Conservation (phyloP, 1,284 basidiomycete species). For the Ceratobasidium sp. region DNA sequence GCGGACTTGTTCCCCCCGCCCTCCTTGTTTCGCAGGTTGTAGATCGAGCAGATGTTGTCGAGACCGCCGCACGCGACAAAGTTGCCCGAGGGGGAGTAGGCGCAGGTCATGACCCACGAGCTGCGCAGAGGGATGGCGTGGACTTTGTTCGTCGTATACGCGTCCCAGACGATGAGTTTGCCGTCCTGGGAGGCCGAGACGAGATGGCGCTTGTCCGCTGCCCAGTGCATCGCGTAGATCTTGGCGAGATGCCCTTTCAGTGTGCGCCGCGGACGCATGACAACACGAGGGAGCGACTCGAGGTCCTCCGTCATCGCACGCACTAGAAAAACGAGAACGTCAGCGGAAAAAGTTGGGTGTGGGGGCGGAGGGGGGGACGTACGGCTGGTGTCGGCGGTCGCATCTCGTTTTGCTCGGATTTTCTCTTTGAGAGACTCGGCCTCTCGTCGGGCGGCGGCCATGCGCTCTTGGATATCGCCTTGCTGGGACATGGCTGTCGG, state of each 20-base stretch:
- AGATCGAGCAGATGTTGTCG: conserved; percentile 99
- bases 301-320: conserved; percentile 97
- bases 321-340: conserved; percentile 63
- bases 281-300: conserved; percentile 92
- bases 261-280: conserved; percentile 94
- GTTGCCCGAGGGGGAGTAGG: conserved; percentile 96
- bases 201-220: conserved; percentile 94
- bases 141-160: conserved; percentile 99
- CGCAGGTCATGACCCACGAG: conserved; percentile 99
- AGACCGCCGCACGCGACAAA: conserved; percentile 98
- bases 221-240: conserved; percentile 99
- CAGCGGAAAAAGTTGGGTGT: conserved; percentile 44
- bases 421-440: conserved; percentile 98
- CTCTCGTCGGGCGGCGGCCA: conserved; percentile 95
- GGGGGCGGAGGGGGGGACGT: conserved; percentile 59
- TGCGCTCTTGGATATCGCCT: conserved; percentile 90
- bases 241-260: conserved; percentile 98
- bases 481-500: conserved; percentile 75
- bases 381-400: conserved; percentile 96
- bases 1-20: conserved; percentile 81
- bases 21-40: conserved; percentile 86
- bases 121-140: conserved; percentile 98
- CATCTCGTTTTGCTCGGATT: conserved; percentile 94
- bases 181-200: conserved; percentile 99
- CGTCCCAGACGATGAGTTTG: conserved; percentile 99